A percentile compares a stretch with the other conserved stretches of the same genome.
Evolutionary conservation across 257 asterid genomes (phyloP).

Genomic region (Scutellaria minor): DNA sequence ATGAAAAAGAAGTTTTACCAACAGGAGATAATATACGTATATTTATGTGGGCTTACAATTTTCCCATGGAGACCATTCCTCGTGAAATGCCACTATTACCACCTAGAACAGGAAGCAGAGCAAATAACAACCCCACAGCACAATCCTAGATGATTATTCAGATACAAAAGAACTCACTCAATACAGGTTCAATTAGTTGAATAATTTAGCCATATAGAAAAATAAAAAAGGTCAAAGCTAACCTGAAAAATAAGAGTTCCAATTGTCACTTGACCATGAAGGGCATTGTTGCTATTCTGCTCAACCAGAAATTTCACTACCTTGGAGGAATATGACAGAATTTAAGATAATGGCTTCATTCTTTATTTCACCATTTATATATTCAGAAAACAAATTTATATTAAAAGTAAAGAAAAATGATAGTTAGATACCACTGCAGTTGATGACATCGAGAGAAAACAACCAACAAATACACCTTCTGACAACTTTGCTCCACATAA

Average conservation of each 20-base stretch:
- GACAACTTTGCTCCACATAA: slow-evolving; percentile 87
- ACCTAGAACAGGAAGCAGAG: slow-evolving; percentile 91
- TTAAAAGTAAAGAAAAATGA: slow-evolving; percentile 13
- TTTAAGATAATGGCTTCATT: slow-evolving; percentile 21
- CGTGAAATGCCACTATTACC: slow-evolving; percentile 84
- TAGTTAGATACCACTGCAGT: slow-evolving; percentile 79
- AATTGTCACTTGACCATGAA: slow-evolving; percentile 97
- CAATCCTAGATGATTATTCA: slow-evolving; percentile 66
- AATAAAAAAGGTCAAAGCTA: slow-evolving; percentile 22
- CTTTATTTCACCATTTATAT: slow-evolving; percentile 16
- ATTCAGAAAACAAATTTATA: background rate
- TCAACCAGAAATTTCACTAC: slow-evolving; percentile 91
- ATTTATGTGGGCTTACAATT: slow-evolving; percentile 56
- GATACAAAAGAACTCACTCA: slow-evolving; percentile 16
- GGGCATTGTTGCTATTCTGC: slow-evolving; percentile 63
- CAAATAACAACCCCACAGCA: slow-evolving; percentile 94
- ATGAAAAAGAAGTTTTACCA: slow-evolving; percentile 23
- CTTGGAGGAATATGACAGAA: slow-evolving; percentile 46
- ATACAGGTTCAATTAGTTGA: slow-evolving; percentile 13
- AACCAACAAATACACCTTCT: slow-evolving; percentile 92
- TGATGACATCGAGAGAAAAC: slow-evolving; percentile 96
- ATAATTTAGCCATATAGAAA: slow-evolving; percentile 14
- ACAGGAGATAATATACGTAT: slow-evolving; percentile 13
- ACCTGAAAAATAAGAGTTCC: slow-evolving; percentile 98
- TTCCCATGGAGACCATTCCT: slow-evolving; percentile 92